Evolutionary conservation across 345 rosid genomes (phyloP).

Genomic region (Nephelium lappaceum): DNA sequence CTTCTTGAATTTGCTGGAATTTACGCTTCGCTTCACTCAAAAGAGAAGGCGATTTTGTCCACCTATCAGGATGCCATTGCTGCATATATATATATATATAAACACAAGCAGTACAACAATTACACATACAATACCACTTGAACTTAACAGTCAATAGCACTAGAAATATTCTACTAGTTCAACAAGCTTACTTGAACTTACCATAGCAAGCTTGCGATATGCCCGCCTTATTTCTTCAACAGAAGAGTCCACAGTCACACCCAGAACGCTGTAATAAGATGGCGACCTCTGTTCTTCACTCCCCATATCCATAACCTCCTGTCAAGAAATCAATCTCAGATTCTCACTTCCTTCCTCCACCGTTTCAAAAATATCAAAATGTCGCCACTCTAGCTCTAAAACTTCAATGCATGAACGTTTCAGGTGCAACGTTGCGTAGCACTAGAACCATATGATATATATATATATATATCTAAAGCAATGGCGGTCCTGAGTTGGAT

Average conservation of each 20-base stretch:
- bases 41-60: slow-evolving; percentile 49
- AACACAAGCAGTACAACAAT: slow-evolving; percentile 1
- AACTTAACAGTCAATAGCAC: too few relatives aligned
- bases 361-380: too few relatives aligned
- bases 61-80: slow-evolving; percentile 72
- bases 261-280: slow-evolving; percentile 52
- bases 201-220: slow-evolving; percentile 68
- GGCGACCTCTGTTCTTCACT: slow-evolving; percentile 2
- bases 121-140: not conserved
- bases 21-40: slow-evolving; percentile 47
- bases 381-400: too few relatives aligned
- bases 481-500: too few relatives aligned
- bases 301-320: slow-evolving; percentile 14
- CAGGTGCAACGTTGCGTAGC: too few relatives aligned
- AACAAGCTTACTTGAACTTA: slow-evolving; percentile 9
- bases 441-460: too few relatives aligned
- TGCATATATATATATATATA: slow-evolving; percentile 29
- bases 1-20: slow-evolving; percentile 68
- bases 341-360: too few relatives aligned
- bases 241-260: slow-evolving; percentile 43
- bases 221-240: slow-evolving; percentile 50
- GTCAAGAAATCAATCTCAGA: not conserved
- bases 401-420: too few relatives aligned
- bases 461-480: too few relatives aligned
- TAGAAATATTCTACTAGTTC: too few relatives aligned